A percentile compares a stretch with the other conserved stretches of the same genome.
Conservation (phyloP, 441 rosid species). For the Eruca vesicaria region DNA sequence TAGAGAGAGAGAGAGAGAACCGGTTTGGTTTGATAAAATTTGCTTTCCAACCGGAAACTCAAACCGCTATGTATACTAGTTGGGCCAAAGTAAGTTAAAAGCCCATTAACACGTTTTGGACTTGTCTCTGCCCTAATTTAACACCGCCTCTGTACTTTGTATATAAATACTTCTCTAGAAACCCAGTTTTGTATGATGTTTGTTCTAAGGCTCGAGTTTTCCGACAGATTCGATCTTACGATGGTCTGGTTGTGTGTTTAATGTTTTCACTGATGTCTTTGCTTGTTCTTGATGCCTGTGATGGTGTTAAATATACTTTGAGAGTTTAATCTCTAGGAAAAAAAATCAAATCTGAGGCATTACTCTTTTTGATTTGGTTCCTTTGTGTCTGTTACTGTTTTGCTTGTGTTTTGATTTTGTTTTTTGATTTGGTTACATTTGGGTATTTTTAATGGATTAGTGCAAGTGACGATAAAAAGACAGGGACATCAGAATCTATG, state of each 20-base stretch:
- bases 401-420: too few relatives aligned
- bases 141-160: slow-evolving; percentile 19
- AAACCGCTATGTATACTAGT: neutral
- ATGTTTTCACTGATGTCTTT: neutral
- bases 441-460: neutral
- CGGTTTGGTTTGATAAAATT: neutral
- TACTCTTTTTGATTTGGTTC: neutral
- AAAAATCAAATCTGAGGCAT: slow-evolving; percentile 29
- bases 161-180: slow-evolving; percentile 8
- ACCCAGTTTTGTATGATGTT: neutral
- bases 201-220: neutral
- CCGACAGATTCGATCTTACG: neutral
- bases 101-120: neutral
- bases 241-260: neutral
- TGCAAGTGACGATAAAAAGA: slow-evolving; percentile 33
- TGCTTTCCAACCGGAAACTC: neutral
- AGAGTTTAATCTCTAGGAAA: slow-evolving; percentile 27
- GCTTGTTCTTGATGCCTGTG: neutral
- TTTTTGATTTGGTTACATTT: neutral
- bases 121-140: slow-evolving; percentile 16
- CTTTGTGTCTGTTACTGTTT: neutral
- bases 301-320: slow-evolving; percentile 41
- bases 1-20: slow-evolving; percentile 20
- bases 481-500: slow-evolving; percentile 33
- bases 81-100: neutral